A percentile compares a stretch with the other conserved stretches of the same genome.
phyloP scores from a whole-genome alignment of 495 filamentous ascomycete species.

The Penicillium turbatum region DNA sequence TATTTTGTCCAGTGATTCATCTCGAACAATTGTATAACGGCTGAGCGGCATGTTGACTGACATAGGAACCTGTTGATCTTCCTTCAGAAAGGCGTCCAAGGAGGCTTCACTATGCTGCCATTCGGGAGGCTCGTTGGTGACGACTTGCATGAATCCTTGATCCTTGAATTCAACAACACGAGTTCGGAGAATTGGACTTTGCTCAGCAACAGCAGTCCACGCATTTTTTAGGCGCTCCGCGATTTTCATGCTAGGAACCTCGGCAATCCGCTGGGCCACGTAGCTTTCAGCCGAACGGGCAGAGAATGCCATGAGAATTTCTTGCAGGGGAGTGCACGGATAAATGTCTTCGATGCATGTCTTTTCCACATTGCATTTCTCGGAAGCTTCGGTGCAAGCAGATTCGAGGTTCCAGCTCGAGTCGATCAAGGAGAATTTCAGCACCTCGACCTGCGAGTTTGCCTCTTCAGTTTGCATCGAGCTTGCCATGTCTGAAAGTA shows the following conservation, averaged over 20 bases:
- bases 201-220: too few species aligned
- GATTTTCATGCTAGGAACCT: slow-evolving; percentile 22
- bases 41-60: slow-evolving; percentile 44
- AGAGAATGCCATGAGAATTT: slow-evolving; percentile 50
- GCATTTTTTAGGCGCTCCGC: slow-evolving; percentile 26
- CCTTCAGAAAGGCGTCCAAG: slow-evolving; percentile 38
- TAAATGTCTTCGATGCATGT: slow-evolving; percentile 28
- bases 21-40: slow-evolving; percentile 40
- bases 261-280: slow-evolving; percentile 40
- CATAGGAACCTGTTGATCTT: slow-evolving; percentile 38
- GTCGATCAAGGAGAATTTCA: slow-evolving; percentile 2
- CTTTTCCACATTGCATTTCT: neutral
- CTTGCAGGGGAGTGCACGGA: slow-evolving; percentile 46
- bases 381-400: neutral
- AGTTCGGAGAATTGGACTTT: slow-evolving; percentile 52
- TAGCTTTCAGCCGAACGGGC: slow-evolving; percentile 47
- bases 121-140: slow-evolving; percentile 35
- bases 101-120: slow-evolving; percentile 24
- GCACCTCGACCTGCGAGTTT: slow-evolving; percentile 7
- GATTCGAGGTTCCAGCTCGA: neutral
- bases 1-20: slow-evolving; percentile 13
- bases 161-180: slow-evolving; percentile 43
- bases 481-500: slow-evolving; percentile 2
- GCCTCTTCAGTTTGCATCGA: slow-evolving; percentile 1
- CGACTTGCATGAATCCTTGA: slow-evolving; percentile 46